These are phyloP conservation scores for Mycena metata DNA, from an alignment of 768 basidiomycete genomes.

Conservation along the genomic window DNA sequence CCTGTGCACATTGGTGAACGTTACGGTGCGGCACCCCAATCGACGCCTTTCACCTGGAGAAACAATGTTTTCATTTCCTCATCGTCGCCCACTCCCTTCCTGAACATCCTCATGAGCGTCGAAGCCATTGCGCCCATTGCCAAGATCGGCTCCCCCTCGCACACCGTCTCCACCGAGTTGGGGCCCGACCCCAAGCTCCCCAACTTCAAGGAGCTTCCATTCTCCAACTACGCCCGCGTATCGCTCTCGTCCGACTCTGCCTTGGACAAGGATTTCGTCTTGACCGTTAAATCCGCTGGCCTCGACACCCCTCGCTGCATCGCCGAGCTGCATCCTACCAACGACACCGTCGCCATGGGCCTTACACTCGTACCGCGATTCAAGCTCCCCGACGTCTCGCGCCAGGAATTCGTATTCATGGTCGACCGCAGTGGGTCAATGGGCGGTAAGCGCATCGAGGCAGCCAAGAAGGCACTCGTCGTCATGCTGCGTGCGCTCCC, in stretches of 20 bases:
- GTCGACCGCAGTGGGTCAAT: conserved; percentile 63
- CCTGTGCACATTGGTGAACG: conserved; percentile 35
- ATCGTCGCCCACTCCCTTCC: conserved; percentile 7
- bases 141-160: conserved; percentile 34
- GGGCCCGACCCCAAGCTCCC: conserved; percentile 35
- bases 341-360: conserved; percentile 51
- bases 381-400: conserved; percentile 48
- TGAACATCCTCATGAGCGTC: conserved; percentile 28
- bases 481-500: conserved; percentile 58
- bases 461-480: conserved; percentile 53
- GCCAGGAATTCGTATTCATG: conserved; percentile 63
- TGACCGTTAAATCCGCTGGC: conserved; percentile 54
- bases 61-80: not conserved
- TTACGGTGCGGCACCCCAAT: conserved; percentile 19
- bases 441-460: conserved; percentile 46
- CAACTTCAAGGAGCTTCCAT: conserved; percentile 24
- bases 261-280: conserved; percentile 55
- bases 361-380: conserved; percentile 60
- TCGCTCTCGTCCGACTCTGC: conserved; percentile 28
- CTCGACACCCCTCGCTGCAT: conserved; percentile 60
- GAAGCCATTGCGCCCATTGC: conserved; percentile 31
- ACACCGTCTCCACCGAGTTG: conserved; percentile 35
- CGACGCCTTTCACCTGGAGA: not conserved
- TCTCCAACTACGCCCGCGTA: conserved; percentile 8
- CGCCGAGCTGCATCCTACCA: conserved; percentile 46